These are phyloP conservation scores for Xylaria longipes DNA, from an alignment of 495 filamentous ascomycete genomes.

Conservation along the genomic window DNA sequence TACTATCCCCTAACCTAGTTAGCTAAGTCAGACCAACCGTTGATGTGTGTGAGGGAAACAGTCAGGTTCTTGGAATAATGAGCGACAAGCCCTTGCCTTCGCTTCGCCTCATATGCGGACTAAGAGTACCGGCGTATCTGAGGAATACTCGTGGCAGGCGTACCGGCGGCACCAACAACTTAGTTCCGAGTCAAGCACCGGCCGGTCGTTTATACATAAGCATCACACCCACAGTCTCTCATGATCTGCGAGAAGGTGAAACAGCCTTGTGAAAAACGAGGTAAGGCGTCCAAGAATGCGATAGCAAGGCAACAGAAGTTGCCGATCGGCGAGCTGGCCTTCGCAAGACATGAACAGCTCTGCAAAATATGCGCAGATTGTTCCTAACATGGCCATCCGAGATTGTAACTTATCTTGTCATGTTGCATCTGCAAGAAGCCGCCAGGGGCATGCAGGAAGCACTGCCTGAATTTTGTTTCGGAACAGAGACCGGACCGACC, in stretches of 20 bases:
- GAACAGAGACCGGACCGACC: constrained; percentile 5
- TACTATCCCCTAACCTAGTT: not conserved
- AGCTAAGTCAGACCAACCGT: not conserved
- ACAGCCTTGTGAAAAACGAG: constrained; percentile 1
- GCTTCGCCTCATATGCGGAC: constrained; percentile 4
- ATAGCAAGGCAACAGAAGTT: constrained; percentile 31
- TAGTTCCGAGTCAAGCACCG: not conserved
- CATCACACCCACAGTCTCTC: constrained; percentile 2
- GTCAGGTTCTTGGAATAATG: not conserved
- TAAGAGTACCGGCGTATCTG: constrained; percentile 1
- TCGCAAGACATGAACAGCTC: not conserved
- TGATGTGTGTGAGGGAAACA: not conserved
- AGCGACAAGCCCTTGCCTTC: not conserved
- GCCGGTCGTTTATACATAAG: constrained; percentile 12
- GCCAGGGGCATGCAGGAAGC: constrained; percentile 6
- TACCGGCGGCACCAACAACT: constrained; percentile 6
- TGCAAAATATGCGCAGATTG: not conserved
- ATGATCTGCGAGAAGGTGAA: constrained; percentile 15
- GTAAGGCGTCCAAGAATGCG: not conserved
- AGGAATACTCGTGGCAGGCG: not conserved
- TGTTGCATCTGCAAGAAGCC: constrained; percentile 20
- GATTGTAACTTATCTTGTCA: constrained; percentile 32
- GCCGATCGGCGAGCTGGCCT: not conserved
- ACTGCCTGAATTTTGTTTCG: not conserved
- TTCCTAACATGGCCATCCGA: constrained; percentile 33